These are phyloP conservation scores for Phytomonas francai DNA, from an alignment of 208 protist species.

Conservation along the genomic window DNA sequence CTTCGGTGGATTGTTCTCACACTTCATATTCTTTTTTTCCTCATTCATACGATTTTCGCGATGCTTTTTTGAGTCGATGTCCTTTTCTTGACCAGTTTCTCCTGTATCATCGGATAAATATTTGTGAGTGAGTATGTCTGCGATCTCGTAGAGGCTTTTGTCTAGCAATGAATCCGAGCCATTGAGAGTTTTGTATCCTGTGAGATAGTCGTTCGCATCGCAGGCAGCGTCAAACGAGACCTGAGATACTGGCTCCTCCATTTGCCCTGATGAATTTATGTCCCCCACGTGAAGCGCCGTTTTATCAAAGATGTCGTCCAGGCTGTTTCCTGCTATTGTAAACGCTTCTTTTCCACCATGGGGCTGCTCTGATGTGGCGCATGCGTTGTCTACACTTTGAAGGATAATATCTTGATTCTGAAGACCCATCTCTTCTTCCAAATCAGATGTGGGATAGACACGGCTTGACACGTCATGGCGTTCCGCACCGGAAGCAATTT, in stretches of 20 bases:
- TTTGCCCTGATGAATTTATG: background rate
- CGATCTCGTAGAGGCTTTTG: background rate
- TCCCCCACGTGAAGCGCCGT: background rate
- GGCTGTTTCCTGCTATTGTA: background rate
- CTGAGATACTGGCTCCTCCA: background rate
- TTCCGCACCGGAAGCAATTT: background rate
- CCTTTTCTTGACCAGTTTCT: background rate
- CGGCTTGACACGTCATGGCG: background rate
- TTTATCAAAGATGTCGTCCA: background rate
- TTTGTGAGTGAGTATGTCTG: background rate
- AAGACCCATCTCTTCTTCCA: background rate
- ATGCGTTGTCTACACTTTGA: background rate
- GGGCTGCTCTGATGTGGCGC: background rate
- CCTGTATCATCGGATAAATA: background rate
- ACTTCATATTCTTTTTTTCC: background rate
- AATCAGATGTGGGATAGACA: background rate
- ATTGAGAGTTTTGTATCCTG: background rate
- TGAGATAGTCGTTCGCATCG: background rate
- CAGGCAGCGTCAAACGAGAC: background rate
- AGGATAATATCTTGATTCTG: background rate
- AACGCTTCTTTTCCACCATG: background rate
- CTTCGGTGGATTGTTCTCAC: background rate
- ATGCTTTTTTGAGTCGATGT: no score
- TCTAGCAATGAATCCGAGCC: background rate
- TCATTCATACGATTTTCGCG: background rate